These are phyloP conservation scores for Paramarasmius palmivorus DNA, from an alignment of 1,284 basidiomycete genomes.

Conservation along the genomic window DNA sequence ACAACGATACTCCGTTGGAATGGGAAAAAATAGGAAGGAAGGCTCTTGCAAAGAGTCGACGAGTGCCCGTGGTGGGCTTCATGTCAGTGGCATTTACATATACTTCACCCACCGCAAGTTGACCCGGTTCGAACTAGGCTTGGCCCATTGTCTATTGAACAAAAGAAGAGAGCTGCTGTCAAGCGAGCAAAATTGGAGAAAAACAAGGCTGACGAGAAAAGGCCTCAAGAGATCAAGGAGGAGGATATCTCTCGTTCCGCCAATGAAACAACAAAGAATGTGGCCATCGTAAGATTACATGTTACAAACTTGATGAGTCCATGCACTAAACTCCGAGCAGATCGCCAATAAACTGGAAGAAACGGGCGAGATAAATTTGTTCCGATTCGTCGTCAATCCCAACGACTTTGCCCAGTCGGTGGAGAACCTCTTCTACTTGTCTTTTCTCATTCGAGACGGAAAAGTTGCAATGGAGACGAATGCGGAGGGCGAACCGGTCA, in stretches of 20 bases:
- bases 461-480: slow-evolving; percentile 69
- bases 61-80: slow-evolving; percentile 75
- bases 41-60: slow-evolving; percentile 71
- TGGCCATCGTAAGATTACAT: slow-evolving; percentile 55
- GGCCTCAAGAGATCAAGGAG: slow-evolving; percentile 75
- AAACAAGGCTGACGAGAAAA: slow-evolving; percentile 63
- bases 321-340: slow-evolving; percentile 29
- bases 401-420: slow-evolving; percentile 88
- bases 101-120: neutral
- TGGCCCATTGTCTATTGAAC: slow-evolving; percentile 76
- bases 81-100: slow-evolving; percentile 54
- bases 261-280: slow-evolving; percentile 84
- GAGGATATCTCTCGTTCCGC: slow-evolving; percentile 75
- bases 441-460: slow-evolving; percentile 87
- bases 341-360: slow-evolving; percentile 54
- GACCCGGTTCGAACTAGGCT: slow-evolving; percentile 48
- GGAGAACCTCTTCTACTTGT: slow-evolving; percentile 92
- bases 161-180: slow-evolving; percentile 60
- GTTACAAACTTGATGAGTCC: neutral
- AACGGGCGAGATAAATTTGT: slow-evolving; percentile 66
- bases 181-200: slow-evolving; percentile 76
- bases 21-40: slow-evolving; percentile 78
- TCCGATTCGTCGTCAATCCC: slow-evolving; percentile 85
- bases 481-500: slow-evolving; percentile 68
- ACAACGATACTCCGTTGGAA: slow-evolving; percentile 45